phyloP scores from a whole-genome alignment of 768 basidiomycete genomes.

The Kwoniella dendrophila region DNA sequence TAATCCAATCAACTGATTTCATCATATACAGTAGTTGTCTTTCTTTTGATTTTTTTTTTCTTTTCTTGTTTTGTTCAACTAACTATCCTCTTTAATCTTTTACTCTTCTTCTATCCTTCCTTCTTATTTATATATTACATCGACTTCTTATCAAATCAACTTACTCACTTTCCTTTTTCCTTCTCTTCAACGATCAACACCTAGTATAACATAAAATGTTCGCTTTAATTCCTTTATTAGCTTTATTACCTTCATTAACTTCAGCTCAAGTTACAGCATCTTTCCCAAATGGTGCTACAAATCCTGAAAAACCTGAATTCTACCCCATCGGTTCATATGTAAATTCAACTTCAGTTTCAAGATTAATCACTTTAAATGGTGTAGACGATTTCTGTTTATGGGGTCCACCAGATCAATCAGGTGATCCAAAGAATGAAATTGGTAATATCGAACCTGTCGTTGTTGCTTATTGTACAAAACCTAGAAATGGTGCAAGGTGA shows the following conservation, averaged over 20 bases:
- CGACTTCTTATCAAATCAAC: neutral
- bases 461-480: slow-evolving; percentile 59
- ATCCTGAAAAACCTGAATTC: slow-evolving; percentile 45
- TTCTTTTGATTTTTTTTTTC: slow-evolving; percentile 2
- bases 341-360: slow-evolving; percentile 53
- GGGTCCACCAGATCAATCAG: slow-evolving; percentile 39
- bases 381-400: slow-evolving; percentile 54
- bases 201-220: slow-evolving; percentile 3
- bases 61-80: slow-evolving; percentile 2
- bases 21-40: neutral
- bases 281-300: slow-evolving; percentile 48
- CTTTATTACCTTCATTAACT: slow-evolving; percentile 17
- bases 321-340: slow-evolving; percentile 46
- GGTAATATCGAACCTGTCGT: slow-evolving; percentile 55
- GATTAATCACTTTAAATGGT: slow-evolving; percentile 51
- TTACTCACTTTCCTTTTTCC: neutral
- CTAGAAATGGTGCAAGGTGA: slow-evolving; percentile 56
- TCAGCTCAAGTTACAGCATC: slow-evolving; percentile 23
- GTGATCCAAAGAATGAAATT: slow-evolving; percentile 43
- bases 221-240: slow-evolving; percentile 11
- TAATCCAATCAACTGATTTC: neutral
- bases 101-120: neutral
- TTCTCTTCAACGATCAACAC: neutral
- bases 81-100: slow-evolving; percentile 1
- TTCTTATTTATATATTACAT: neutral